Conservation (phyloP, 805 yeast genomes). For the Jamesozyma spencerorum region DNA sequence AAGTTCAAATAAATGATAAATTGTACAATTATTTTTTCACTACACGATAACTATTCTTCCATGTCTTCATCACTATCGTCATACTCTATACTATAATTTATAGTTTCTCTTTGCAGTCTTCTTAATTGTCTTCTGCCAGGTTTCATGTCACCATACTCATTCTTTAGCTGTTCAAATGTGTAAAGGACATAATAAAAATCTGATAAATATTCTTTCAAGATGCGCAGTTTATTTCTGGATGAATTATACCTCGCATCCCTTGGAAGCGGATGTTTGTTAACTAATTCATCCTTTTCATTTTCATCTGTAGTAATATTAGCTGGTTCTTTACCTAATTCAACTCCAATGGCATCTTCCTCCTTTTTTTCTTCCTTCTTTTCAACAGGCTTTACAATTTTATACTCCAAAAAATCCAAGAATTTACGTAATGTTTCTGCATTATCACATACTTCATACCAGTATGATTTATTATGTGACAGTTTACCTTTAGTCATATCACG, state of each 20-base stretch:
- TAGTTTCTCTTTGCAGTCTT: too few species aligned
- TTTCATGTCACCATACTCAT: neutral
- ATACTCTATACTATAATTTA: neutral
- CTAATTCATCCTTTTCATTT: neutral
- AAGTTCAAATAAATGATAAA: conserved; percentile 53
- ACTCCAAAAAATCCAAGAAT: conserved; percentile 14
- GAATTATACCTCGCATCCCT: conserved; percentile 16
- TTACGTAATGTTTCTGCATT: conserved; percentile 29
- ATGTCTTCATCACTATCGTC: conserved; percentile 4
- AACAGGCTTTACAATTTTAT: conserved; percentile 26
- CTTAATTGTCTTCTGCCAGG: neutral
- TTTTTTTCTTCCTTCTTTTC: conserved; percentile 52
- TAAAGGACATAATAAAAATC: conserved; percentile 33
- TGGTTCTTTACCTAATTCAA: conserved; percentile 4
- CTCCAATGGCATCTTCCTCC: conserved; percentile 6
- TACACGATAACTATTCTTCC: too few species aligned
- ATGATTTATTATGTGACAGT: conserved; percentile 7
- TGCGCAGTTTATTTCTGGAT: conserved; percentile 12
- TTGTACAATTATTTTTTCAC: neutral
- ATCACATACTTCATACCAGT: conserved; percentile 27
- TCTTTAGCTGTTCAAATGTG: conserved; percentile 32
- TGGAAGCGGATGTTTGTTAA: conserved; percentile 13
- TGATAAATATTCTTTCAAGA: conserved; percentile 13
- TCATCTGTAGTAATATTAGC: conserved; percentile 1
- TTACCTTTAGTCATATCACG: conserved; percentile 13